Base-by-base conservation (phyloP, 352 stramenopile species). In the Albugo laibachii region DNA sequence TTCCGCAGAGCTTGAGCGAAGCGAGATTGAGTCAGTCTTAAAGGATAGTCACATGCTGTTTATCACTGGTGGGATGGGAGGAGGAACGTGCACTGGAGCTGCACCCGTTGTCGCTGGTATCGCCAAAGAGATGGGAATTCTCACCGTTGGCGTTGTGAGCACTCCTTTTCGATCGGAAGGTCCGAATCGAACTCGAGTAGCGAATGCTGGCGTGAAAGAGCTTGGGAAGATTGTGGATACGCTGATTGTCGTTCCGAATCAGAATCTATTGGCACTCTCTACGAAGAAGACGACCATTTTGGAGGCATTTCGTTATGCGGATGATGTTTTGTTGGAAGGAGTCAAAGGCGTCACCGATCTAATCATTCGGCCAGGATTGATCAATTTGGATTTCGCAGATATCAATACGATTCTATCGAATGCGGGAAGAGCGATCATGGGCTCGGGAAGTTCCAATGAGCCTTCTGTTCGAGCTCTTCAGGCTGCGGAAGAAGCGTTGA, bases 301-400 rank as follows among this genome's bases (percentile, higher is more conserved):
- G 21, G 78, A 96, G 49, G 91, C 91, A 1, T 98, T 97, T 58
- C 69, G 76, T 36, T 91, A 86, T 56, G 92, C 92, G 1, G 92
- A 98, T 54, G 92, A 97, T 53, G 92, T 97, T 49, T 59, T 97
- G 39, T 64, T 95, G 2, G 87, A 97, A 61, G 88, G 89, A 43
- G 89, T 97, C 16, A 94, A 97, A 49, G 91, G 88, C 39, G 94
- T 97, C 41, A 97, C 91, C 0, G 89, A 97, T 61, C 72, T 97
- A 40, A 97, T 97, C 55, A 76, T 97, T 48, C 91, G 92, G 48
- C 89, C 92, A 8, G 93, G 92, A 37, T 59, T 98, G n/a, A 95
- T 98, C 47, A 98, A 98, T 58, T 66, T 98, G 13, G 93, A 97
- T 59, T 98, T 98, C 69, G 93, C 92, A 18, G 93, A 98, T 62